Evolutionary conservation across 2,329 filamentous ascomycete species (phyloP).

Genomic region (Aspergillus puulaauensis): DNA sequence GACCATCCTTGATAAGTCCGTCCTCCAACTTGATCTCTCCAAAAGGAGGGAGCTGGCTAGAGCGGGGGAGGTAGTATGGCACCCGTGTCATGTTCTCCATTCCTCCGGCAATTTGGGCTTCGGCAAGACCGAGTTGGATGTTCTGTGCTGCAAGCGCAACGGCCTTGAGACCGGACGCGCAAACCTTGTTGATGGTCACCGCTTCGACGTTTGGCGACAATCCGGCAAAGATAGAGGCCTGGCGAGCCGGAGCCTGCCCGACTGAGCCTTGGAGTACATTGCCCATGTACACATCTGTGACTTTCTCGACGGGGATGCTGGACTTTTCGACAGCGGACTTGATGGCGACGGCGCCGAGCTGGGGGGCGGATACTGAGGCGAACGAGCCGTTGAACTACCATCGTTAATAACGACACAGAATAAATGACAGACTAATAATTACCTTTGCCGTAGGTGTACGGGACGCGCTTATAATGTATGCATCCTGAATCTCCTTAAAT

Average conservation of each 20-base stretch:
- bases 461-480: conserved; percentile 88
- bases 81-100: conserved; percentile 98
- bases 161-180: conserved; percentile 90
- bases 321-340: conserved; percentile 87
- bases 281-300: conserved; percentile 96
- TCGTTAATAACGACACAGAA: neutral
- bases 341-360: conserved; percentile 87
- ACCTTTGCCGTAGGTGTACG: conserved; percentile 90
- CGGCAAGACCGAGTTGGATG: conserved; percentile 85
- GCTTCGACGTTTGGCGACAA: conserved; percentile 80
- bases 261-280: conserved; percentile 83
- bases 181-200: conserved; percentile 96
- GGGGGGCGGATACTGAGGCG: conserved; percentile 76
- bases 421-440: conserved; percentile 12
- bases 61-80: conserved; percentile 83
- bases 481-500: conserved; percentile 74
- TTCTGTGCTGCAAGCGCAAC: conserved; percentile 89
- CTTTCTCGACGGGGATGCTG: conserved; percentile 73
- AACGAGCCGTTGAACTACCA: conserved; percentile 90
- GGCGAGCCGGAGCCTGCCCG: conserved; percentile 87
- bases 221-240: conserved; percentile 85
- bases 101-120: conserved; percentile 87
- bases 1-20: conserved; percentile 87
- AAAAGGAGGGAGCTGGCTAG: conserved; percentile 80
- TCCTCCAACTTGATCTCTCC: conserved; percentile 87